These are phyloP conservation scores for Colletotrichum sp. DNA, from an alignment of 2,329 filamentous ascomycete species.

Conservation along the genomic window DNA sequence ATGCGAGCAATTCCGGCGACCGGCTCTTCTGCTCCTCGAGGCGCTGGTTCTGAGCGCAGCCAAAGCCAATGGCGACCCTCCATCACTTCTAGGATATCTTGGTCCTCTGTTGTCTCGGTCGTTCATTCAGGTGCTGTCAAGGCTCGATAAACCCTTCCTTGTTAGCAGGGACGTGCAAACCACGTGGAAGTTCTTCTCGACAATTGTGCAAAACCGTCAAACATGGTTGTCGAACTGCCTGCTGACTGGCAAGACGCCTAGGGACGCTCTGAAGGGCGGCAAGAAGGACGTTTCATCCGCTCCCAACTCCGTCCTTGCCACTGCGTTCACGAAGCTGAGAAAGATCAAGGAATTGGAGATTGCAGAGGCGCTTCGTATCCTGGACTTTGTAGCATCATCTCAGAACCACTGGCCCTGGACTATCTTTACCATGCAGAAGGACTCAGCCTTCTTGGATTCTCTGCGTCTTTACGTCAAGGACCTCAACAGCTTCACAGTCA, in stretches of 20 bases:
- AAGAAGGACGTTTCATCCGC: conserved; percentile 54
- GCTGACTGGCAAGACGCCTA: conserved; percentile 84
- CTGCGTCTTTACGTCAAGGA: conserved; percentile 72
- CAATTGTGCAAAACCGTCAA: conserved; percentile 86
- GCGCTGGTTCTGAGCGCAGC: conserved; percentile 74
- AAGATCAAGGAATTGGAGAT: conserved; percentile 67
- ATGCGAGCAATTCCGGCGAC: conserved; percentile 67
- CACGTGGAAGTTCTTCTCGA: conserved; percentile 86
- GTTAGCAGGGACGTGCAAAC: conserved; percentile 67
- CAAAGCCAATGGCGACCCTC: conserved; percentile 72
- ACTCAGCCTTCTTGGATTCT: conserved; percentile 73
- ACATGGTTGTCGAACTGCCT: conserved; percentile 96
- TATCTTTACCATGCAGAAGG: conserved; percentile 77
- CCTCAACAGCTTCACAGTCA: conserved; percentile 55
- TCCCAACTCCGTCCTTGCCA: conserved; percentile 70
- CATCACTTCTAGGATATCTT: conserved; percentile 91
- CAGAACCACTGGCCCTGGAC: conserved; percentile 98
- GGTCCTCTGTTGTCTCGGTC: conserved; percentile 82
- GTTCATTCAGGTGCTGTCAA: conserved; percentile 79
- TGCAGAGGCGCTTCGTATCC: conserved; percentile 72
- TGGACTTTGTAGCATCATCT: conserved; percentile 86
- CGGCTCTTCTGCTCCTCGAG: conserved; percentile 73
- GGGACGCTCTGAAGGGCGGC: conserved; percentile 69
- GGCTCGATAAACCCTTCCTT: conserved; percentile 76
- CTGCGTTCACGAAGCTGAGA: conserved; percentile 73